These are phyloP conservation scores for Medicago truncatula DNA, from an alignment of 306 rosid genomes.

Conservation along the genomic window MtrunA17r5.0-ANR NC_053043.1:45197001-45197500, in stretches of 20 bases:
- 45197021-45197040: too few species aligned
- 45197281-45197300: too few species aligned
- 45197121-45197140: too few species aligned
- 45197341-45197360: not conserved
- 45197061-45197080: too few species aligned
- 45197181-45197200: too few species aligned
- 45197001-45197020: too few species aligned
- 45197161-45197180: too few species aligned
- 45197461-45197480: not conserved
- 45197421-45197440: constrained; percentile 10
- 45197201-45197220: not conserved
- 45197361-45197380: not conserved
- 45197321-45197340: not conserved
- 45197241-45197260: not conserved
- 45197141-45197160: too few species aligned
- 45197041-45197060: too few species aligned
- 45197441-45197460: constrained; percentile 29
- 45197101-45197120: too few species aligned
- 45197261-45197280: not conserved
- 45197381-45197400: constrained; percentile 31
- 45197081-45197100: too few species aligned
- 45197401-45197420: not conserved
- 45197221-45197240: not conserved
- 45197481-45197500: not conserved
- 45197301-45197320: too few species aligned